phyloP scores from a whole-genome alignment of 176 grass and related monocot genomes.

The Carex pumila region DNA sequence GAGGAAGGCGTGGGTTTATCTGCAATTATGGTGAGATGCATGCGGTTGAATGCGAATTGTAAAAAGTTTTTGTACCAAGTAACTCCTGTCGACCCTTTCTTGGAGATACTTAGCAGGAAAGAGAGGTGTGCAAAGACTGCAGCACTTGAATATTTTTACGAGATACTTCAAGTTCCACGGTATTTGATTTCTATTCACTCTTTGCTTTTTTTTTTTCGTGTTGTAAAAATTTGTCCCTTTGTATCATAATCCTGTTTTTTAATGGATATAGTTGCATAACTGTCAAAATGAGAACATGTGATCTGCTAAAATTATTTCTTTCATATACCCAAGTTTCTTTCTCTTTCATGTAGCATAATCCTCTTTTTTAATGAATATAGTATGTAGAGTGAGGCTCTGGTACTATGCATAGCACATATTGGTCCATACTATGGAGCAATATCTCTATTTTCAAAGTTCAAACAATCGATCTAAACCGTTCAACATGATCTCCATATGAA shows the following conservation, averaged over 20 bases:
- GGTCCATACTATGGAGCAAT: too few relatives aligned
- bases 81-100: slow-evolving; percentile 88
- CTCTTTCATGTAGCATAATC: neutral
- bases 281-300: neutral
- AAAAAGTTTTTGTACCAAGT: slow-evolving; percentile 94
- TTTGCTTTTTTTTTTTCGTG: neutral
- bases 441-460: too few relatives aligned
- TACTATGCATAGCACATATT: too few relatives aligned
- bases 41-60: slow-evolving; percentile 70
- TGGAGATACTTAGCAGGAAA: slow-evolving; percentile 81
- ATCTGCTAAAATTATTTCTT: neutral
- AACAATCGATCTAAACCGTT: too few relatives aligned
- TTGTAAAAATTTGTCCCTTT: neutral
- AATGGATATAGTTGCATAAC: neutral
- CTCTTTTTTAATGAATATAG: neutral
- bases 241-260: too few relatives aligned
- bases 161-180: slow-evolving; percentile 88
- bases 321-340: neutral
- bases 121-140: slow-evolving; percentile 49
- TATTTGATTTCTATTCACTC: slow-evolving; percentile 17
- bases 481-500: too few relatives aligned
- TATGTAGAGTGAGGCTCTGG: neutral
- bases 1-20: slow-evolving; percentile 81
- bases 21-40: slow-evolving; percentile 88
- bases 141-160: slow-evolving; percentile 94